Evolutionary conservation across 345 rosid species (phyloP), one percentile per base, ranked within the genome.

Genomic region (Kernera saxatilis): DNA sequence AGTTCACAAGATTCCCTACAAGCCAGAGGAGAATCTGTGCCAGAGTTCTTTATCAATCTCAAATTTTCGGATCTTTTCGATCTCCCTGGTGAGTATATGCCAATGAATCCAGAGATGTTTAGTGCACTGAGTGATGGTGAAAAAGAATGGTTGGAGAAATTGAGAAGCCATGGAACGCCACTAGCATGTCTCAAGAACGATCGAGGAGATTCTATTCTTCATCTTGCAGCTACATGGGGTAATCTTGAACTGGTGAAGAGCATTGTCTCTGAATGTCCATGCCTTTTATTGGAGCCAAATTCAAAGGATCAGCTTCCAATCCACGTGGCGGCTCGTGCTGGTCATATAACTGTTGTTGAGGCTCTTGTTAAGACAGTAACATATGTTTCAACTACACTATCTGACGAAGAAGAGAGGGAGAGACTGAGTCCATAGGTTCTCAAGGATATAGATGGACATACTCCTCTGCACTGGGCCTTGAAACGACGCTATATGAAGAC

Each of bases 391-490:
- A n/a, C n/a, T n/a, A n/a, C n/a, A n/a, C n/a, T n/a, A n/a, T n/a
- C n/a, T n/a, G n/a, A n/a, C n/a, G n/a, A n/a, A n/a, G n/a, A n/a
- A n/a, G n/a, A n/a, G n/a, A n/a, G n/a, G n/a, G n/a, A n/a, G n/a
- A n/a, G n/a, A n/a, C n/a, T n/a, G n/a, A n/a, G n/a, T 37, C 5
- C 4, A 4, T 64, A 64, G 33, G 1, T 48, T 49, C 0, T 49
- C 8, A 49, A 9, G 21, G 50, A 79, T 14, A 9, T 0, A 3
- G 3, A 71, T 11, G 83, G 77, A 39, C 13, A 73, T 29, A 73
- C 81, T 2, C 32, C 84, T 30, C 45, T 76, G 32, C 67, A 78
- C 13, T 22, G 33, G n/a, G 82, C 80, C 0, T 37, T 50, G 56
- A 58, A 46, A 7, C 59, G n/a, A 2, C n/a, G 0, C 5, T 2